These are phyloP conservation scores for Vanrija sp. DNA, from an alignment of 1,284 basidiomycete species.

Conservation along the genomic window DNA sequence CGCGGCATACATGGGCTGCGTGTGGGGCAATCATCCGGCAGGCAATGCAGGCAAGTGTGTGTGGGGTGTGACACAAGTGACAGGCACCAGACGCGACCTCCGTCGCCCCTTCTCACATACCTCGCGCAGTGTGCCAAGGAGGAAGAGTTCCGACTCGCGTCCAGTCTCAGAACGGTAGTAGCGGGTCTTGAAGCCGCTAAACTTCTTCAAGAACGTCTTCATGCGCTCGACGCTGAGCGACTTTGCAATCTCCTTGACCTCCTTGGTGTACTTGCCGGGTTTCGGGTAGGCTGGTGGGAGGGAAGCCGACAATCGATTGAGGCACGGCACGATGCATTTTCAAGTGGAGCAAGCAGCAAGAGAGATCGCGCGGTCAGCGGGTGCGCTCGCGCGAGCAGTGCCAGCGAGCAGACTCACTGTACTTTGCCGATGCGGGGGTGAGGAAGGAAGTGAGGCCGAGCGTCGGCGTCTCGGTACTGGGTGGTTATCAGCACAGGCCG, in stretches of 20 bases:
- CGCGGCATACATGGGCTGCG: not conserved
- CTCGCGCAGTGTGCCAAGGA: conserved; percentile 65
- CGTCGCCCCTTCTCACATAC: conserved; percentile 47
- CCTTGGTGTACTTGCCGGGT: conserved; percentile 35
- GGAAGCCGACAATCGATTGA: too few species aligned
- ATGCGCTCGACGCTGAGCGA: conserved; percentile 38
- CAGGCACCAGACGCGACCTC: conserved; percentile 12
- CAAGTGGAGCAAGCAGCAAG: not conserved
- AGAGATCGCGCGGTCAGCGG: not conserved
- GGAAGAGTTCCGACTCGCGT: conserved; percentile 69
- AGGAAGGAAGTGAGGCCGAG: conserved; percentile 46
- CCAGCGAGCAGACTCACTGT: conserved; percentile 26
- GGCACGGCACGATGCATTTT: too few species aligned
- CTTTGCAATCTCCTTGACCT: conserved; percentile 40
- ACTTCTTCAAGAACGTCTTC: conserved; percentile 64
- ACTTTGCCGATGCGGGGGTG: conserved; percentile 39
- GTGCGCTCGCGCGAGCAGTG: not conserved
- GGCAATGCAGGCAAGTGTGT: not conserved
- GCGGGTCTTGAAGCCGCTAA: conserved; percentile 55
- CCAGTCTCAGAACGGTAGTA: conserved; percentile 65
- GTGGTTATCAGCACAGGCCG: not conserved
- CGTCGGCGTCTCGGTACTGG: conserved; percentile 70
- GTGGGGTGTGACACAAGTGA: conserved; percentile 4
- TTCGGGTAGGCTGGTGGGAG: conserved; percentile 32
- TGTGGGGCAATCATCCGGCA: conserved; percentile 1